These are phyloP conservation scores for Truncatella angustata DNA, from an alignment of 2,329 filamentous ascomycete species.

Conservation along the genomic window DNA sequence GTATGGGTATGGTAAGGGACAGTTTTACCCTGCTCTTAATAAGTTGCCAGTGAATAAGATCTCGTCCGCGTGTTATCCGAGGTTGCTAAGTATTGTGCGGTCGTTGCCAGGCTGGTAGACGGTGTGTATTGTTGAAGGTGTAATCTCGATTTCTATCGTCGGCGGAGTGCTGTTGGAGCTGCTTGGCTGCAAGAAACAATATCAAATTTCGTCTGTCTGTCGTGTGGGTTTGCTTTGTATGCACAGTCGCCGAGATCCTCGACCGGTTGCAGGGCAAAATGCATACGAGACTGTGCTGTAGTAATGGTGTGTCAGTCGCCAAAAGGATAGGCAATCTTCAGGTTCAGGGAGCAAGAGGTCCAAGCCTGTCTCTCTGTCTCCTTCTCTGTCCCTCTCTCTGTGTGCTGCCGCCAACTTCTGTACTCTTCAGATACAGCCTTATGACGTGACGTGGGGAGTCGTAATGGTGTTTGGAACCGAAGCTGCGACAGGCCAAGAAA, in stretches of 20 bases:
- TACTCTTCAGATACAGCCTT: slow-evolving; percentile 1
- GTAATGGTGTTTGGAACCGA: slow-evolving; percentile 1
- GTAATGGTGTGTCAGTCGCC: background rate
- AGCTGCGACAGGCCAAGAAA: background rate
- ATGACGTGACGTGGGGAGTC: slow-evolving; percentile 7
- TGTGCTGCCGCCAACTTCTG: slow-evolving; percentile 4
- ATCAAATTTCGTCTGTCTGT: background rate
- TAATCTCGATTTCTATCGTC: background rate
- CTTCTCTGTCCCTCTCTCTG: too few species aligned
- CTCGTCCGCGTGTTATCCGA: background rate
- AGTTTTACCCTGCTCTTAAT: too few species aligned
- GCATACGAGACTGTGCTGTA: too few species aligned
- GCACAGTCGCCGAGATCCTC: background rate
- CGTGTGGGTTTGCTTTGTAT: too few species aligned
- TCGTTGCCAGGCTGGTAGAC: background rate
- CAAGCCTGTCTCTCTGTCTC: too few species aligned
- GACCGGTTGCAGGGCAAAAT: background rate
- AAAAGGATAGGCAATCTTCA: slow-evolving; percentile 7
- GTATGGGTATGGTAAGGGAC: too few species aligned
- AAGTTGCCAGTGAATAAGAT: too few species aligned
- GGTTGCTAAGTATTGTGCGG: slow-evolving; percentile 1
- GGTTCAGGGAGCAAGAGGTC: slow-evolving; percentile 6
- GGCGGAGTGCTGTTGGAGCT: background rate
- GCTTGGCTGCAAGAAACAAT: too few species aligned
- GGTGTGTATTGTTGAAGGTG: background rate